phyloP scores from a whole-genome alignment of 371 early-diverging fungal genomes.

The Actinomucor elegans region DNA sequence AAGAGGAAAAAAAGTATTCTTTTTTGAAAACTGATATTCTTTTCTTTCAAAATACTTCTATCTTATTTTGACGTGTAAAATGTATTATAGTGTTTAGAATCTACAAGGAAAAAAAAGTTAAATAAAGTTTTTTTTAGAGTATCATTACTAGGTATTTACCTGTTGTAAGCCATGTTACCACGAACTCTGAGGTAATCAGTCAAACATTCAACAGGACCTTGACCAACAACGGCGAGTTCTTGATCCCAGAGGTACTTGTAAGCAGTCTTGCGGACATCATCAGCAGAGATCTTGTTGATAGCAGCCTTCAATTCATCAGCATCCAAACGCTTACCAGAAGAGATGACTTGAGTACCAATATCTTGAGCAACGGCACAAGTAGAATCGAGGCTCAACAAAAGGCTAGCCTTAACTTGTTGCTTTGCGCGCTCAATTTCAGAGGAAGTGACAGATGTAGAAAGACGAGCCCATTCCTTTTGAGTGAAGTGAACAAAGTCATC shows the following conservation, averaged over 20 bases:
- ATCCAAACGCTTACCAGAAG: constrained; percentile 82
- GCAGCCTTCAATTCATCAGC: constrained; percentile 24
- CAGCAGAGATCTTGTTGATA: constrained; percentile 39
- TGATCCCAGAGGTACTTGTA: constrained; percentile 83
- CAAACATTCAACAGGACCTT: constrained; percentile 83
- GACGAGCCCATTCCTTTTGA: constrained; percentile 89
- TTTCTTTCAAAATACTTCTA: too few species aligned
- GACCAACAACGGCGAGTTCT: constrained; percentile 87
- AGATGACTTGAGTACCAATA: constrained; percentile 92
- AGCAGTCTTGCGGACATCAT: constrained; percentile 83
- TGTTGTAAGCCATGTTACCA: constrained; percentile 72
- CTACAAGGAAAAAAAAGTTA: constrained; percentile 4
- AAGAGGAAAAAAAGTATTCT: not conserved
- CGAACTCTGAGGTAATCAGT: constrained; percentile 91
- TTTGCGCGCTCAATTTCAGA: constrained; percentile 95
- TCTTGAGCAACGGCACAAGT: constrained; percentile 89
- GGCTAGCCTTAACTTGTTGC: constrained; percentile 92
- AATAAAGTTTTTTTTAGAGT: not conserved
- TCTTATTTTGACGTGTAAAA: constrained; percentile 1
- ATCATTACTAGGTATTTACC: constrained; percentile 22
- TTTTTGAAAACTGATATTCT: too few species aligned
- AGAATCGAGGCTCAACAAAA: constrained; percentile 84
- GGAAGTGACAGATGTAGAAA: constrained; percentile 80
- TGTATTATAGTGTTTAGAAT: constrained; percentile 22
- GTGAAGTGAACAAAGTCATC: constrained; percentile 87